Conservation (phyloP, 2,329 filamentous ascomycete genomes). For the Aplosporella prunicola region DNA sequence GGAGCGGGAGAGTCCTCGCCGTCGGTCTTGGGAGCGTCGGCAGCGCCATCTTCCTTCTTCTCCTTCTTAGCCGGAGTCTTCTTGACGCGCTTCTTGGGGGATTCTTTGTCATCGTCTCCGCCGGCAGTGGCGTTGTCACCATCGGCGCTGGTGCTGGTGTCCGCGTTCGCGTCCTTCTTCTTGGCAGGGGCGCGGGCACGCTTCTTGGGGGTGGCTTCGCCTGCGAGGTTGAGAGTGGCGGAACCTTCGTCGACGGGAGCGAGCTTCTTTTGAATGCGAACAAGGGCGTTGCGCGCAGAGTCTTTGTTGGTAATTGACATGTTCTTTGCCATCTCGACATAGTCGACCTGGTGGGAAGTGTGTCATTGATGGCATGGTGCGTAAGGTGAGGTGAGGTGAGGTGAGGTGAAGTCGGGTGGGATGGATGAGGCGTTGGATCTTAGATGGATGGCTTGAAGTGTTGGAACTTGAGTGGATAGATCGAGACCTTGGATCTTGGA, state of each 20-base stretch:
- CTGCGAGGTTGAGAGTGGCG: neutral
- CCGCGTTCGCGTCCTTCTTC: constrained; percentile 18
- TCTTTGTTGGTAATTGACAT: neutral
- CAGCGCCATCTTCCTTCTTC: neutral
- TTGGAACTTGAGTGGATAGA: no score
- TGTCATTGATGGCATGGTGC: no score
- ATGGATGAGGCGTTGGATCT: no score
- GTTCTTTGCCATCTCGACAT: neutral
- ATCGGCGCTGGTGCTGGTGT: no score
- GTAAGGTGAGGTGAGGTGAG: no score
- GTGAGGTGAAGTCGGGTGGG: no score
- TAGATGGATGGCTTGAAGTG: no score
- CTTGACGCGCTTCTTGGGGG: no score
- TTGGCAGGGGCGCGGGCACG: neutral
- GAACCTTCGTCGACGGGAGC: neutral
- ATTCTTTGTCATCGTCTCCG: no score
- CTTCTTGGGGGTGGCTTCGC: neutral
- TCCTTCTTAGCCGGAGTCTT: constrained; percentile 11
- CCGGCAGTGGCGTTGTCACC: no score
- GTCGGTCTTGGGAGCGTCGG: constrained; percentile 17
- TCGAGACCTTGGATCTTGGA: no score
- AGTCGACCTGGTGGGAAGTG: neutral
- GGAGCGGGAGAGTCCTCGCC: constrained; percentile 16
- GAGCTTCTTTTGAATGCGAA: neutral
- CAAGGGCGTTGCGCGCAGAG: neutral